Evolutionary conservation across 2,329 filamentous ascomycete species (phyloP), one percentile per base, ranked within the genome.

Genomic region (Didymella keratinophila): DNA sequence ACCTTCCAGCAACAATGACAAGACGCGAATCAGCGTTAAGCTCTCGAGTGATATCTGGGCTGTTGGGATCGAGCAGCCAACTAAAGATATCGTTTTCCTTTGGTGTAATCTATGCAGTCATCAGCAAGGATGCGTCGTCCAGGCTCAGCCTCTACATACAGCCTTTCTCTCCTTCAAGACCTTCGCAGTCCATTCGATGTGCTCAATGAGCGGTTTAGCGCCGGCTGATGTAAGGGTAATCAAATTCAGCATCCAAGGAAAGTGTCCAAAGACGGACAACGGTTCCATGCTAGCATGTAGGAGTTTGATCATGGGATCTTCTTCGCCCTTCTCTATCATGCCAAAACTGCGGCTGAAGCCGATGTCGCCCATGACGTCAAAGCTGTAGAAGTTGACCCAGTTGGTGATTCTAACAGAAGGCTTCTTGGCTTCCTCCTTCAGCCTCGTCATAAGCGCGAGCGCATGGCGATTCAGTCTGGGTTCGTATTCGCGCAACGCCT

Each of bases 291-390:
- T 67, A 20, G 64, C 62, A 39, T 75, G 71, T 32, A 74, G 34
- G 6, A 67, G 47, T 32, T 66, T 68, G 51, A 75, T 74, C 18
- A 71, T 50, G 4, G 61, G 36, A 23, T 69, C 68, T 50, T 74
- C 68, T 47, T 71, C 53, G 2, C 71, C 72, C 30, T 69, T 71
- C 32, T 72, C 61, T 7, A 74, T 8, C 71, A 79, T 78, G 23
- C 70, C 69, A 64, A 81, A 79, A 41, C 75, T 70, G 53, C 78
- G 76, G 20, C 72, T 79, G 52, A 80, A 79, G 10, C 73, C 76
- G 11, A 81, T 65, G 52, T 82, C 80, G 7, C 79, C 80, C 77
- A 84, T 83, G 23, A 83, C 75, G 58, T 84, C 82, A 56, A 83
- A 80, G 49, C 77, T 76, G 54, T 82, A 76, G 61, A 75, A 81